Evolutionary conservation across 2,329 filamentous ascomycete genomes (phyloP).

Genomic region (Aphanoascus verrucosus): DNA sequence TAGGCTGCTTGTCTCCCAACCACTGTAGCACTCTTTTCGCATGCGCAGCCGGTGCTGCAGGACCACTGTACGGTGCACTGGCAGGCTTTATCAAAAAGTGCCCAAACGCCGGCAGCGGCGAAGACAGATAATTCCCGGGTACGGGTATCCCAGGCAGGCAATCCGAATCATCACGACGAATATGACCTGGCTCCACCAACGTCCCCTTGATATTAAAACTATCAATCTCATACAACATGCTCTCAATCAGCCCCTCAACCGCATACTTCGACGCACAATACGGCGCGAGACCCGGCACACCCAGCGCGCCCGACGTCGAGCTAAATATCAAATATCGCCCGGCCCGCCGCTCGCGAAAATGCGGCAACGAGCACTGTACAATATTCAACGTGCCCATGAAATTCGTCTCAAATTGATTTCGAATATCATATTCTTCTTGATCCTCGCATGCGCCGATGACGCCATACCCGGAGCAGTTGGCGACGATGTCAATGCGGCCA

Average conservation of each 20-base stretch:
- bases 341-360: constrained; percentile 64
- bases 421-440: constrained; percentile 87
- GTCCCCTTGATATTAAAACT: constrained; percentile 87
- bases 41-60: constrained; percentile 75
- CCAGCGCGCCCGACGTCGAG: constrained; percentile 81
- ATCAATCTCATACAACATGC: constrained; percentile 92
- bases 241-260: constrained; percentile 88
- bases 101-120: constrained; percentile 67
- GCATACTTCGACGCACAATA: constrained; percentile 98
- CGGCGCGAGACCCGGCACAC: constrained; percentile 81
- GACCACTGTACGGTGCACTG: constrained; percentile 66
- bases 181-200: constrained; percentile 80
- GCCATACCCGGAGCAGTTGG: constrained; percentile 89
- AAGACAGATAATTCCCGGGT: constrained; percentile 25
- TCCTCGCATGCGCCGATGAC: constrained; percentile 95
- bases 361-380: constrained; percentile 74
- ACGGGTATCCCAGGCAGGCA: constrained; percentile 15
- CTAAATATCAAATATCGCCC: constrained; percentile 93
- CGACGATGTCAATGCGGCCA: constrained; percentile 75
- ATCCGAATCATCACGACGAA: constrained; percentile 63
- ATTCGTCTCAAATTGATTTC: constrained; percentile 95
- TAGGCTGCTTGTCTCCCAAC: constrained; percentile 85
- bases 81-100: constrained; percentile 85
- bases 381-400: constrained; percentile 94
- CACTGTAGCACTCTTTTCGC: constrained; percentile 87